A percentile compares a stretch with the other conserved stretches of the same genome.
phyloP scores from a whole-genome alignment of 441 rosid genomes.

The Hura crepitans region DNA sequence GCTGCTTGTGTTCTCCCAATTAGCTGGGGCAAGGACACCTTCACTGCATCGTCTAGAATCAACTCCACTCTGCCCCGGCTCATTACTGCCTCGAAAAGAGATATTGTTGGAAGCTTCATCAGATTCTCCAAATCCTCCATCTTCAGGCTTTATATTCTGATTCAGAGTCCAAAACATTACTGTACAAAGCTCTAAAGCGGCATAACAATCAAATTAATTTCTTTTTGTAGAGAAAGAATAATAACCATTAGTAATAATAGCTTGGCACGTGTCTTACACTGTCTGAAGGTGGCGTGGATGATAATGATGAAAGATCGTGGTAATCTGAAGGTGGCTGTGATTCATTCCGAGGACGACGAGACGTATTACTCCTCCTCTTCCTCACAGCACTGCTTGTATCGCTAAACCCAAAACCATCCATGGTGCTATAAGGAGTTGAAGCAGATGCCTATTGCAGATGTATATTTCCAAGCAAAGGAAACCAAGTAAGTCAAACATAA shows the following conservation, averaged over 20 bases:
- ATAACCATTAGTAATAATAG: too few species aligned
- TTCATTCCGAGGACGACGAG: conserved; percentile 72
- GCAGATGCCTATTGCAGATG: conserved; percentile 23
- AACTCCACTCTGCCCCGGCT: conserved; percentile 34
- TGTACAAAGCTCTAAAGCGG: conserved; percentile 25
- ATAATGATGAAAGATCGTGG: conserved; percentile 52
- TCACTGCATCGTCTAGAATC: conserved; percentile 50
- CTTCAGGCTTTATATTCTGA: conserved; percentile 46
- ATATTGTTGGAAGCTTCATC: conserved; percentile 67
- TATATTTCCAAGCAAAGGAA: too few species aligned
- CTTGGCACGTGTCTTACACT: too few species aligned
- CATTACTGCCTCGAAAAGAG: conserved; percentile 51
- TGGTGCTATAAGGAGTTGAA: conserved; percentile 15
- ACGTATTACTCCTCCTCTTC: conserved; percentile 65
- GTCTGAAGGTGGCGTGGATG: conserved; percentile 65
- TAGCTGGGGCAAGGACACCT: conserved; percentile 76
- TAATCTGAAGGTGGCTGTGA: conserved; percentile 44
- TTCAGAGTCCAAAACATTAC: conserved; percentile 23
- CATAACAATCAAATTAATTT: conserved; percentile 19
- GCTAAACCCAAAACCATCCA: conserved; percentile 66
- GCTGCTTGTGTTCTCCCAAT: conserved; percentile 47
- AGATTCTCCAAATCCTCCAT: conserved; percentile 55
- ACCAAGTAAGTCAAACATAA: too few species aligned
- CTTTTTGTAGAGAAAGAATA: too few species aligned
- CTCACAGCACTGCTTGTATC: conserved; percentile 52